phyloP scores from a whole-genome alignment of 2,329 filamentous ascomycete species.

The Aspergillus quadrilineatus region DNA sequence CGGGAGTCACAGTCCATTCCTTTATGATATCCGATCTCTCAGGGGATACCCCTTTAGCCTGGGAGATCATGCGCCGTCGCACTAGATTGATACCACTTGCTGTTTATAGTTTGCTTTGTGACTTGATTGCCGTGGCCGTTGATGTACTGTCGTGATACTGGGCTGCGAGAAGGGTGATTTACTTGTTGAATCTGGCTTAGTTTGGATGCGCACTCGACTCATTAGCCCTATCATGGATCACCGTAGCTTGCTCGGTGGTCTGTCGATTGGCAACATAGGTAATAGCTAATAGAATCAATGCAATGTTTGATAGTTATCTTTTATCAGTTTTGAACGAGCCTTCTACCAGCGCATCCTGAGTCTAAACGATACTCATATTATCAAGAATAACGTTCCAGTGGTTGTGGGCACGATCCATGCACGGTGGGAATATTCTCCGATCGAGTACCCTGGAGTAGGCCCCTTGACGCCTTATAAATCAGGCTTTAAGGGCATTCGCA shows the following conservation, averaged over 20 bases:
- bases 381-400: too few relatives aligned
- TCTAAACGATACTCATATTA: neutral
- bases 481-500: neutral
- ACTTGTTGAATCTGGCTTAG: slow-evolving; percentile 22
- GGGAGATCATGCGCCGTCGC: slow-evolving; percentile 28
- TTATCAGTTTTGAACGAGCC: neutral
- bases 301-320: slow-evolving; percentile 22
- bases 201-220: slow-evolving; percentile 20
- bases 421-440: neutral
- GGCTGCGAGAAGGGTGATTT: slow-evolving; percentile 29
- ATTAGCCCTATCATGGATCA: slow-evolving; percentile 26
- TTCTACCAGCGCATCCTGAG: too few relatives aligned
- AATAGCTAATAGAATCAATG: slow-evolving; percentile 40
- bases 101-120: slow-evolving; percentile 34
- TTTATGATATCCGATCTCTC: slow-evolving; percentile 36
- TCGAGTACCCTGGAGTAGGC: neutral
- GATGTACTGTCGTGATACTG: slow-evolving; percentile 38
- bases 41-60: slow-evolving; percentile 27
- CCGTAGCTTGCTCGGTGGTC: slow-evolving; percentile 13
- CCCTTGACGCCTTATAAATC: neutral
- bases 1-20: slow-evolving; percentile 30
- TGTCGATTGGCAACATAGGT: slow-evolving; percentile 32
- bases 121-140: slow-evolving; percentile 27
- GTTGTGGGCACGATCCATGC: neutral
- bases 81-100: slow-evolving; percentile 42